A percentile compares a stretch with the other conserved stretches of the same genome.
Evolutionary conservation across 345 rosid species (phyloP).

Genomic region (Fremontodendron californicum): DNA sequence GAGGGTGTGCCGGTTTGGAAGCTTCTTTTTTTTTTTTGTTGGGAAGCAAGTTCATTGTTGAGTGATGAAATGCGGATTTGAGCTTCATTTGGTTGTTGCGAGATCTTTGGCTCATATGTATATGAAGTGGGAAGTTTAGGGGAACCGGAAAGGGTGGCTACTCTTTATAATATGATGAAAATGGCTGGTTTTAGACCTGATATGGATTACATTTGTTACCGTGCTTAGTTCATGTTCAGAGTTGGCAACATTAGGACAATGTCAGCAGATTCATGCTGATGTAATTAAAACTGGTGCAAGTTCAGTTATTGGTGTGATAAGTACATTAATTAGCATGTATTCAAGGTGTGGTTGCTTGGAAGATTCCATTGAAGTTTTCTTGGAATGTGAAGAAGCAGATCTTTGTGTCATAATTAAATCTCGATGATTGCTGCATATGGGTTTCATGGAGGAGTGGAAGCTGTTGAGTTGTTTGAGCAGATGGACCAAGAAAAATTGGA

Average conservation of each 20-base stretch:
- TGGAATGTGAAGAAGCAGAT: slow-evolving; percentile 48
- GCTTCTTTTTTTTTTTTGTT: slow-evolving; percentile 22
- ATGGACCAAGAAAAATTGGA: slow-evolving; percentile 43
- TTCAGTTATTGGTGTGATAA: slow-evolving; percentile 45
- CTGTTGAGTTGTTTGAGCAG: slow-evolving; percentile 48
- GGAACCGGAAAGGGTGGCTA: slow-evolving; percentile 58
- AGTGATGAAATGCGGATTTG: slow-evolving; percentile 47
- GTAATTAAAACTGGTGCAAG: slow-evolving; percentile 46
- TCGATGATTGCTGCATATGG: slow-evolving; percentile 78
- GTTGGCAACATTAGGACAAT: slow-evolving; percentile 56
- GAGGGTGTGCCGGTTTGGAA: slow-evolving; percentile 60
- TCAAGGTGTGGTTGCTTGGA: slow-evolving; percentile 64
- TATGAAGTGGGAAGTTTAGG: slow-evolving; percentile 54
- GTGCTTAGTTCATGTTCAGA: slow-evolving; percentile 74
- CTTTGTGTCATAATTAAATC: slow-evolving; percentile 66
- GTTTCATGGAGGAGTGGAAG: slow-evolving; percentile 75
- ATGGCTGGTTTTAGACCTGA: slow-evolving; percentile 51
- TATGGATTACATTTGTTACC: slow-evolving; percentile 56
- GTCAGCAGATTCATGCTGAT: slow-evolving; percentile 71
- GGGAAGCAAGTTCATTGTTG: slow-evolving; percentile 63
- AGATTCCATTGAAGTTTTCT: slow-evolving; percentile 51
- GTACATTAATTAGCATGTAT: slow-evolving; percentile 63
- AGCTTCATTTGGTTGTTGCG: slow-evolving; percentile 45
- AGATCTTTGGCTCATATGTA: slow-evolving; percentile 78
- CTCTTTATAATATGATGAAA: slow-evolving; percentile 56